phyloP scores from a whole-genome alignment of 768 basidiomycete genomes.

The Mycena vitilis region DNA sequence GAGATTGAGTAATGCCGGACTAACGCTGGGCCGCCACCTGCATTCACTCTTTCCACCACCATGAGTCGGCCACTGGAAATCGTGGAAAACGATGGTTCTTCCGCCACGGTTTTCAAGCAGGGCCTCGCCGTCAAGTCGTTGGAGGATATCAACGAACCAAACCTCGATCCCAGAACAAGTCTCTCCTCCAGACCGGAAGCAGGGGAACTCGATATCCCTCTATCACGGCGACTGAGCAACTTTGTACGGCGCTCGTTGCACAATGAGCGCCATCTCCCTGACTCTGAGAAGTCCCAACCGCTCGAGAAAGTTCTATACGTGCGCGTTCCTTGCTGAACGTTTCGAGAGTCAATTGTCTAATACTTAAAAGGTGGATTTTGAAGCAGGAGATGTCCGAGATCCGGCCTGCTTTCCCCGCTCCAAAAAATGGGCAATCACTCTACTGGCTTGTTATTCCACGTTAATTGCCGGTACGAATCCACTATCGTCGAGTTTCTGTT shows the following conservation, averaged over 20 bases:
- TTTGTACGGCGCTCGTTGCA: slow-evolving; percentile 36
- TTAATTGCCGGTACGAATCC: slow-evolving; percentile 53
- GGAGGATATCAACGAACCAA: slow-evolving; percentile 46
- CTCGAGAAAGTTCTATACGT: slow-evolving; percentile 17
- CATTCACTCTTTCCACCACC: neutral
- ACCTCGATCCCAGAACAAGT: slow-evolving; percentile 52
- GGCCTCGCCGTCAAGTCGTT: slow-evolving; percentile 44
- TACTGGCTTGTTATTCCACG: slow-evolving; percentile 60
- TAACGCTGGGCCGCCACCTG: neutral
- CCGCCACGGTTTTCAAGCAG: slow-evolving; percentile 25
- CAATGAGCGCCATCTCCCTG: slow-evolving; percentile 24
- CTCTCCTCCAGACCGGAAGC: slow-evolving; percentile 45
- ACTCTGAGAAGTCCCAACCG: slow-evolving; percentile 16
- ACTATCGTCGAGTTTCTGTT: neutral
- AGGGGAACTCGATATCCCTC: slow-evolving; percentile 44
- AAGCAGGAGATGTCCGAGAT: slow-evolving; percentile 51
- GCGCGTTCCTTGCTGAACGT: neutral
- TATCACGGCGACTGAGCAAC: slow-evolving; percentile 46
- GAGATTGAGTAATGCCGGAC: neutral
- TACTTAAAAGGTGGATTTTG: slow-evolving; percentile 52
- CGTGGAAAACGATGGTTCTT: neutral
- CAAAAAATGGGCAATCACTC: slow-evolving; percentile 57
- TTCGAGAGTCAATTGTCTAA: neutral
- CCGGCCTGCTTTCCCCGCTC: slow-evolving; percentile 51
- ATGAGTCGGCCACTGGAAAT: neutral